Evolutionary conservation across 2,329 filamentous ascomycete species (phyloP).

Genomic region (Ascochyta pisi): DNA sequence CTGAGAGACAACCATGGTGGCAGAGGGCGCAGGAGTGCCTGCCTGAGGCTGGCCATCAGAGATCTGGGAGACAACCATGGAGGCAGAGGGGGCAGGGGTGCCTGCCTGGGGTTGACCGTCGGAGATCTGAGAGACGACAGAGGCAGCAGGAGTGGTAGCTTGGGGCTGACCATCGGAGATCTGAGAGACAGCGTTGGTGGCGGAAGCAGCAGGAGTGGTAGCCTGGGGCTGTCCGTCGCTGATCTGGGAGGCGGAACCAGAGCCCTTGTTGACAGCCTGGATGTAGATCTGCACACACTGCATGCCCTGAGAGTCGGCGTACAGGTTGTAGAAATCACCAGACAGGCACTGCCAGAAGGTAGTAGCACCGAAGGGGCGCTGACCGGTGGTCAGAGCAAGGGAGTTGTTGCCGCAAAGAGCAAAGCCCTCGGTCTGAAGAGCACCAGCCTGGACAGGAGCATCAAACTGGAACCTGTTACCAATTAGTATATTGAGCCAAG

Average conservation of each 20-base stretch:
- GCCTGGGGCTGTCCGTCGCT: constrained; percentile 34
- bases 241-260: constrained; percentile 18
- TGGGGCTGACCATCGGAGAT: constrained; percentile 33
- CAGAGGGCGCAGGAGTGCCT: constrained; percentile 11
- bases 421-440: constrained; percentile 76
- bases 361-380: constrained; percentile 54
- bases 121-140: constrained; percentile 26
- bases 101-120: constrained; percentile 34
- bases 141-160: constrained; percentile 21
- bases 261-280: constrained; percentile 23
- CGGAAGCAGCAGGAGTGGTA: constrained; percentile 19
- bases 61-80: constrained; percentile 33
- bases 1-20: constrained; percentile 24
- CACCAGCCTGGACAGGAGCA: constrained; percentile 64
- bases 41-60: constrained; percentile 39
- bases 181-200: constrained; percentile 15
- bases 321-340: constrained; percentile 82
- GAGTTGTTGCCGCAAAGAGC: constrained; percentile 72
- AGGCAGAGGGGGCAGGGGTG: constrained; percentile 10
- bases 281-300: constrained; percentile 66
- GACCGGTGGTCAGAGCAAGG: constrained; percentile 67
- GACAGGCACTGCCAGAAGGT: constrained; percentile 78
- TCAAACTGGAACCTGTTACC: constrained; percentile 51
- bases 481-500: constrained; percentile 8
- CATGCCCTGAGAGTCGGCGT: constrained; percentile 71